Evolutionary conservation across 208 protist species (phyloP).

Genomic region (Wallacemonas sp.): DNA sequence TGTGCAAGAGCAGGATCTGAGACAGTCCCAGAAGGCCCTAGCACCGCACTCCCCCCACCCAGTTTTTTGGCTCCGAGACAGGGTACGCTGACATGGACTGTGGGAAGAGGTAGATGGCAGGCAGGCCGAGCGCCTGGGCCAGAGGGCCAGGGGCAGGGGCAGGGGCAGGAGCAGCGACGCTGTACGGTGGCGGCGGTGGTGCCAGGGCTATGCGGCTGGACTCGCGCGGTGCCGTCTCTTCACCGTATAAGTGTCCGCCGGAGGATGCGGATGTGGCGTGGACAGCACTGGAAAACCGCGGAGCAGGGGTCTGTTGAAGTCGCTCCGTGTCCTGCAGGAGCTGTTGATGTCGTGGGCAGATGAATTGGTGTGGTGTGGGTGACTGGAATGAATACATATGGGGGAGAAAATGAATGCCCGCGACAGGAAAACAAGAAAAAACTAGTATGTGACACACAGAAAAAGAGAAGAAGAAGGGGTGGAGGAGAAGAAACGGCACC

Average conservation of each 20-base stretch:
- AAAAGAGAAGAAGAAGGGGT: no score
- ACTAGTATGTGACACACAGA: no score
- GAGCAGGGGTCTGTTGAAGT: background rate
- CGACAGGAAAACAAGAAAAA: background rate
- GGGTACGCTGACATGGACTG: background rate
- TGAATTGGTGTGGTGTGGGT: background rate
- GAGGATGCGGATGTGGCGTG: background rate
- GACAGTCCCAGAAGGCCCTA: background rate
- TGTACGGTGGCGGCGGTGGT: constrained; percentile 7
- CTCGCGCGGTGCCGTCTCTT: background rate
- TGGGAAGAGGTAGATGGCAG: background rate
- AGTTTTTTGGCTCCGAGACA: constrained; percentile 6
- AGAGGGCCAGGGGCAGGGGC: no score
- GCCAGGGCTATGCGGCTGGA: background rate
- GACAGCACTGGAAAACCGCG: background rate
- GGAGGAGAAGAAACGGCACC: no score
- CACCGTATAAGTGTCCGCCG: background rate
- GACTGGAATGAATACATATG: constrained; percentile 4
- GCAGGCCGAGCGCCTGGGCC: no score
- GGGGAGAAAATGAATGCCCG: background rate
- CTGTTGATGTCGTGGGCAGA: constrained; percentile 11
- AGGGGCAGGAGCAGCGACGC: no score
- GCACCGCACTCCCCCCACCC: constrained; percentile 10
- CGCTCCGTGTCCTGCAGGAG: background rate
- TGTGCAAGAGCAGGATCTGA: background rate